Base-by-base conservation (phyloP, 495 filamentous ascomycete genomes). In the Talaromyces ruber region DNA sequence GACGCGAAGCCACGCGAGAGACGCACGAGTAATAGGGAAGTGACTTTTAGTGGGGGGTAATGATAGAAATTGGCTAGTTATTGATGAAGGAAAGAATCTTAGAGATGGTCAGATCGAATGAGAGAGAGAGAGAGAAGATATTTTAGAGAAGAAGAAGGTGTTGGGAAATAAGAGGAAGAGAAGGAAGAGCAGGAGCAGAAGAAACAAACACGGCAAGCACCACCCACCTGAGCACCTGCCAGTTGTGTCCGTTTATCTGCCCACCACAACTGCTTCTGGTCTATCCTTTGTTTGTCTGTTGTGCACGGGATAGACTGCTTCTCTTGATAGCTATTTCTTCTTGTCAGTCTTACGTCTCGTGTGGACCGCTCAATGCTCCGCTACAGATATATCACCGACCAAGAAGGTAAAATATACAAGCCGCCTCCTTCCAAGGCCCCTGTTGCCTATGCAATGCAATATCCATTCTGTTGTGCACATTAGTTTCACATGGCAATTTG, bases 81-180 rank as follows among this genome's bases (percentile, higher is more conserved):
- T n/a, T n/a, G n/a, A n/a, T n/a, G n/a, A n/a, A n/a, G n/a, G n/a
- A n/a, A n/a, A n/a, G n/a, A n/a, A n/a, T n/a, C n/a, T n/a, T 53
- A 32, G 12, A 52, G 22, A 58, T 24, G 22, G 16, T 16, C 12
- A 39, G 16, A 39, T 39, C 34, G 34, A 39, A 4, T 16, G 34
- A 39, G 4, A 45, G 57, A 59, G 37, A 29, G 39, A 52, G 9
- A 16, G 24, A 45, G 6, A 6, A 39, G 30, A 59, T 39, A 16
- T 62, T 61, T 69, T 67, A 66, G 64, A 28, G 70, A 54, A 45
- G 66, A 68, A 60, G 67, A 66, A 53, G 67, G 30, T 12, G 52
- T 43, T 29, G 29, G 14, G 34, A 2, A 53, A 4, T 5, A 32
- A 50, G 53, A 28, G 55, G 39, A 43, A 58, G 22, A 9, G 11